phyloP scores from a whole-genome alignment of 495 filamentous ascomycete genomes.

The Trypethelium eluteriae region DNA sequence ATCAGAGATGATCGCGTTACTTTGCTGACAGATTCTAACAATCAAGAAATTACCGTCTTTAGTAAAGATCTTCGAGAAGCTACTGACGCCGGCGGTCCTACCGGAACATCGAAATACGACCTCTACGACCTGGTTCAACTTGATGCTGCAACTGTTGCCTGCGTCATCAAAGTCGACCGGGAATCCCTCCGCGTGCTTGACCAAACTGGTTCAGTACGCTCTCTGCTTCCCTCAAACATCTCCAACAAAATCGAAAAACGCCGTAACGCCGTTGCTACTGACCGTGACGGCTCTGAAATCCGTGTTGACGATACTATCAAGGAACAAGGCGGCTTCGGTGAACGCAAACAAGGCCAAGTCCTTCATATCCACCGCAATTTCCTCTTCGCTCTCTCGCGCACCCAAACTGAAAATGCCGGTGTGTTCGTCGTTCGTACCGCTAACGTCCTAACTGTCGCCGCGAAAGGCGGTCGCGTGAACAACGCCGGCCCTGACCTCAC shows the following conservation, averaged over 20 bases:
- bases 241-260: constrained; percentile 75
- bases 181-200: constrained; percentile 85
- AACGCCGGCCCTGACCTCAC: constrained; percentile 63
- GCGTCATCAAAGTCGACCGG: constrained; percentile 88
- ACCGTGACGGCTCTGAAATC: constrained; percentile 89
- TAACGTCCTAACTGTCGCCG: constrained; percentile 80
- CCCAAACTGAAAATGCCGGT: constrained; percentile 80
- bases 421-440: constrained; percentile 80
- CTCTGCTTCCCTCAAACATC: constrained; percentile 82
- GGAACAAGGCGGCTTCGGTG: constrained; percentile 62
- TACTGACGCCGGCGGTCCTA: constrained; percentile 75
- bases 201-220: constrained; percentile 74
- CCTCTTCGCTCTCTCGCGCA: constrained; percentile 76
- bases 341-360: constrained; percentile 77
- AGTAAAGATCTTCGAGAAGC: constrained; percentile 93
- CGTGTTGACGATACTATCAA: constrained; percentile 84
- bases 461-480: constrained; percentile 70
- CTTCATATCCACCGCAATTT: constrained; percentile 85
- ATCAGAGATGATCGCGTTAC: constrained; percentile 88
- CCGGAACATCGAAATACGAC: constrained; percentile 73
- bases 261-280: constrained; percentile 78
- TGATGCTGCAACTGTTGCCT: constrained; percentile 83
- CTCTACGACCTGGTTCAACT: constrained; percentile 92
- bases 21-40: constrained; percentile 78
- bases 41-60: constrained; percentile 93